Evolutionary conservation across 2,329 filamentous ascomycete genomes (phyloP).

Genomic region (Gnomoniopsis smithogilvyi): DNA sequence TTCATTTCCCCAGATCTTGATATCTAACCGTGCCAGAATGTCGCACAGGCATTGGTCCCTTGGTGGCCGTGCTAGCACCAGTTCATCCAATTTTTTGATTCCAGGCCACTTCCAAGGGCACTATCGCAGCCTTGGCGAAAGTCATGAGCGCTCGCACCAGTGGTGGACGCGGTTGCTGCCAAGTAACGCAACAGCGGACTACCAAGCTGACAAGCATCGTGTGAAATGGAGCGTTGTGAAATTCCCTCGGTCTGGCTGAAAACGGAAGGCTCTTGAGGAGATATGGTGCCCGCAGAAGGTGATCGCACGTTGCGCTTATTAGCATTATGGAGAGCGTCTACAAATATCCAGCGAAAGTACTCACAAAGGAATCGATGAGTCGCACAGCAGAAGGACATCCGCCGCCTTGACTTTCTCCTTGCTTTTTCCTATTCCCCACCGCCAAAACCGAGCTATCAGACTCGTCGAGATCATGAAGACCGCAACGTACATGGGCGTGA

Average conservation of each 20-base stretch:
- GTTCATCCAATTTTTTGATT: neutral
- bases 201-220: neutral
- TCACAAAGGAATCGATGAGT: neutral
- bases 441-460: neutral
- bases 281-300: neutral
- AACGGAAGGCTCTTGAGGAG: neutral
- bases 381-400: neutral
- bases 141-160: neutral
- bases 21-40: neutral
- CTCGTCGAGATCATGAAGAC: constrained; percentile 18
- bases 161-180: neutral
- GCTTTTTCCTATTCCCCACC: neutral
- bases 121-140: neutral
- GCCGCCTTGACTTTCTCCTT: too few relatives aligned
- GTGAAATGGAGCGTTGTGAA: neutral
- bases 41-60: neutral
- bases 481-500: constrained; percentile 19
- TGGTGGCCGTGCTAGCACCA: neutral
- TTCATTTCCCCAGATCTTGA: neutral
- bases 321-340: neutral
- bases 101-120: neutral
- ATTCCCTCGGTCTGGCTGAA: neutral
- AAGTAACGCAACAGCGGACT: neutral
- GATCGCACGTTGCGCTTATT: neutral
- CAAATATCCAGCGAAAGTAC: neutral